Conservation (phyloP, 441 rosid species). For the Bruguiera hainesii region DNA sequence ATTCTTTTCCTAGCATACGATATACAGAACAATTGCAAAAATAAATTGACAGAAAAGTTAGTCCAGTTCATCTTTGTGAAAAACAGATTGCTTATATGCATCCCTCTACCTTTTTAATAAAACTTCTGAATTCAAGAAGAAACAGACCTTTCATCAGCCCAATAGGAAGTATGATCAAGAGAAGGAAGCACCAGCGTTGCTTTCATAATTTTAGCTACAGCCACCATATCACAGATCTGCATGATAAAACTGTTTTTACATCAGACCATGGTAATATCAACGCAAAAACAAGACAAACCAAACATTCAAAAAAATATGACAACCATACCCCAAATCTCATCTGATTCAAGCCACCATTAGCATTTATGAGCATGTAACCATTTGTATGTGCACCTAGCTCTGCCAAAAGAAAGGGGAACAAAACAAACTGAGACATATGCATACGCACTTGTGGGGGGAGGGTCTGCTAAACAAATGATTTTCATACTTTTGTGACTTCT, state of each 20-base stretch:
- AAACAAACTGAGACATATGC: constrained; percentile 1
- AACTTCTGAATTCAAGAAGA: neutral
- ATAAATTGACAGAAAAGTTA: neutral
- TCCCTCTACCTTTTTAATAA: neutral
- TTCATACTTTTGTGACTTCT: constrained; percentile 57
- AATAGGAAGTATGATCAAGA: constrained; percentile 82
- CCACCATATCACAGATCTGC: constrained; percentile 99
- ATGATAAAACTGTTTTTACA: constrained; percentile 47
- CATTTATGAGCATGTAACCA: constrained; percentile 86
- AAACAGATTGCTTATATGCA: neutral
- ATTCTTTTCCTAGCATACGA: too few species aligned
- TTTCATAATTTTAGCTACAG: constrained; percentile 83
- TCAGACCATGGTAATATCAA: constrained; percentile 31
- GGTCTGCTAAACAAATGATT: neutral
- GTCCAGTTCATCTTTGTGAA: neutral
- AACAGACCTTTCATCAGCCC: constrained; percentile 86
- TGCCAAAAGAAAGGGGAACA: constrained; percentile 36
- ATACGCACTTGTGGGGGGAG: neutral
- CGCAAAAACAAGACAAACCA: constrained; percentile 15
- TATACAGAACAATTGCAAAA: too few species aligned
- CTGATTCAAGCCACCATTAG: constrained; percentile 98
- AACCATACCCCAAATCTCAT: constrained; percentile 99
- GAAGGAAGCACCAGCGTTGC: constrained; percentile 93
- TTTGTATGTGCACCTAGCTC: constrained; percentile 67
- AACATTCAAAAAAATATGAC: constrained; percentile 24